Conservation (phyloP, 2,329 filamentous ascomycete genomes). For the Ophiostoma tasmaniense region DNA sequence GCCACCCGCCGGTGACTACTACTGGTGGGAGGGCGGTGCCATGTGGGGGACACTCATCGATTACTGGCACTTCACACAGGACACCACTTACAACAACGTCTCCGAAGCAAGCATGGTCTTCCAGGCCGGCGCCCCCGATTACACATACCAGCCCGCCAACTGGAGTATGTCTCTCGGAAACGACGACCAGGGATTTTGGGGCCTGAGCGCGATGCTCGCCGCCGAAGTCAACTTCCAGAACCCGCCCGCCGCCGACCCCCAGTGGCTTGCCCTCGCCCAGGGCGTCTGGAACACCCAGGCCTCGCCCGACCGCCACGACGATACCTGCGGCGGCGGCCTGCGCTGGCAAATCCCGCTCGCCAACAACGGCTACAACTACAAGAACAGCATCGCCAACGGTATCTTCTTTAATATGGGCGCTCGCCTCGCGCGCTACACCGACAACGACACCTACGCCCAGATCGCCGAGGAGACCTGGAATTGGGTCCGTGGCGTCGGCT, state of each 20-base stretch:
- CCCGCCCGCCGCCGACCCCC: conserved; percentile 46
- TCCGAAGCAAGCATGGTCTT: conserved; percentile 59
- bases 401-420: conserved; percentile 47
- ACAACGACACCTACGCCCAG: conserved; percentile 65
- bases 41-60: conserved; percentile 65
- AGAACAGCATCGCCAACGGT: conserved; percentile 44
- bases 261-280: conserved; percentile 65
- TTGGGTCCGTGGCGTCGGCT: conserved; percentile 50
- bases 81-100: conserved; percentile 63
- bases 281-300: conserved; percentile 75
- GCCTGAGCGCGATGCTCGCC: conserved; percentile 59
- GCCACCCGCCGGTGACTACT: conserved; percentile 48
- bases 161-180: conserved; percentile 58
- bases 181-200: conserved; percentile 72
- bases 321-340: conserved; percentile 64
- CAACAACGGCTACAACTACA: conserved; percentile 71
- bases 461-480: conserved; percentile 71
- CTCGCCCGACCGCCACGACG: conserved; percentile 50
- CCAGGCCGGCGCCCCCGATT: conserved; percentile 60
- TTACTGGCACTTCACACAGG: conserved; percentile 53
- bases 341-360: conserved; percentile 80
- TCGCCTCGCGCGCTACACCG: conserved; percentile 62
- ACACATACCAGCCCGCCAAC: conserved; percentile 70
- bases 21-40: conserved; percentile 73
- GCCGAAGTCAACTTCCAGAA: conserved; percentile 60